phyloP scores from a whole-genome alignment of 257 asterid species.

The Solanum gandarillasii region DNA sequence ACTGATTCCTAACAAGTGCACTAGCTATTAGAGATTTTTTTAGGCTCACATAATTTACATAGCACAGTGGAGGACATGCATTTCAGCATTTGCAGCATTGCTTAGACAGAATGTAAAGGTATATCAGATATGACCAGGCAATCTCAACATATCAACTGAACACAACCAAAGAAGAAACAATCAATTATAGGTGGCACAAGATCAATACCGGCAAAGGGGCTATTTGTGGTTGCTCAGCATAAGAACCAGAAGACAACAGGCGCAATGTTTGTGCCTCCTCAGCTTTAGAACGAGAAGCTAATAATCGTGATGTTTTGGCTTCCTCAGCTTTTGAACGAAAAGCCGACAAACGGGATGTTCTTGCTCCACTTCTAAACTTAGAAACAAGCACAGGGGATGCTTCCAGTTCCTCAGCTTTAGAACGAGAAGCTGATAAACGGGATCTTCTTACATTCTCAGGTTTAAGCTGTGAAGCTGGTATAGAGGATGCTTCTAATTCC shows the following conservation, averaged over 20 bases:
- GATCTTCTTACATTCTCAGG: slow-evolving; percentile 1
- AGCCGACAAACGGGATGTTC: neutral
- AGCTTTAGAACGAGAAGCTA: slow-evolving; percentile 1
- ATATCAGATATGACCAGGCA: neutral
- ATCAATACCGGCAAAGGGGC: neutral
- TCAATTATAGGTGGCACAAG: neutral
- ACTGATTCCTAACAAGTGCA: neutral
- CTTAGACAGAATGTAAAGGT: neutral
- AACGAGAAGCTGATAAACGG: neutral
- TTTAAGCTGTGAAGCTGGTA: neutral
- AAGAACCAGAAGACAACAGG: neutral
- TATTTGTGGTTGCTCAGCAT: neutral
- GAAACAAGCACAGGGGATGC: slow-evolving; percentile 3
- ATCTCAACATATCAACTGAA: neutral
- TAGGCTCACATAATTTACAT: neutral
- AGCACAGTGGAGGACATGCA: neutral
- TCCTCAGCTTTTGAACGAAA: slow-evolving; percentile 2
- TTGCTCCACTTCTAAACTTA: neutral
- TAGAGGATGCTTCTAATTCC: neutral
- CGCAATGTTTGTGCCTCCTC: neutral
- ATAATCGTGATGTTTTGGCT: neutral
- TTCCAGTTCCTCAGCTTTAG: neutral
- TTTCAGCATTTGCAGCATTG: neutral
- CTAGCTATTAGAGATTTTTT: neutral
- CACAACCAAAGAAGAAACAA: neutral